Conservation (phyloP, 108 stramenopile genomes). For the Ochromonas danica region DNA sequence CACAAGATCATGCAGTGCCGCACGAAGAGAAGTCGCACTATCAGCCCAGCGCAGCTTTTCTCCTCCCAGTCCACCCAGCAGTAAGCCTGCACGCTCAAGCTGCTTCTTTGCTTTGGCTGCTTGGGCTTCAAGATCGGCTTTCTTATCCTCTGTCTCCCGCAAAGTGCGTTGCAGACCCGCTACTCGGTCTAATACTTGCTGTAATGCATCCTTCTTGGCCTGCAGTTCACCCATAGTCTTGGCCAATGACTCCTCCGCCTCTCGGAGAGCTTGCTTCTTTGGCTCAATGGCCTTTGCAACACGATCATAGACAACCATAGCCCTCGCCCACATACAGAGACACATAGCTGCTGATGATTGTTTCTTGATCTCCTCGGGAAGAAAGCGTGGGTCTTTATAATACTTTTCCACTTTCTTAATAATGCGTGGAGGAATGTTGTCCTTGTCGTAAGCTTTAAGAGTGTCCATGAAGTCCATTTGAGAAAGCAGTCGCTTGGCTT, state of each 20-base stretch:
- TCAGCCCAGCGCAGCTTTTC: slow-evolving; percentile 51
- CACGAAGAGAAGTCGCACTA: slow-evolving; percentile 34
- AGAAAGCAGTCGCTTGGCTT: slow-evolving; percentile 52
- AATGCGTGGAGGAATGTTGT: slow-evolving; percentile 29
- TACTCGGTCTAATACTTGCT: slow-evolving; percentile 32
- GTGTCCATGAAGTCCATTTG: slow-evolving; percentile 60
- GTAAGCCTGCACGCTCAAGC: slow-evolving; percentile 51
- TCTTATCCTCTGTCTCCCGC: slow-evolving; percentile 51
- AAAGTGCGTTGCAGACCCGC: slow-evolving; percentile 46
- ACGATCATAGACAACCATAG: slow-evolving; percentile 35
- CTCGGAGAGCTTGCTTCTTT: slow-evolving; percentile 32
- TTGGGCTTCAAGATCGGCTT: slow-evolving; percentile 38
- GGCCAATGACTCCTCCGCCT: slow-evolving; percentile 33
- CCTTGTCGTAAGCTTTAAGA: slow-evolving; percentile 44
- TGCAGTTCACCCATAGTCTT: slow-evolving; percentile 38
- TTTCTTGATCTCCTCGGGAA: slow-evolving; percentile 35
- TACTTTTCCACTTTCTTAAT: slow-evolving; percentile 35
- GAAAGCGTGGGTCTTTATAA: slow-evolving; percentile 36
- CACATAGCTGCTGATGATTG: slow-evolving; percentile 36
- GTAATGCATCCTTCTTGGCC: slow-evolving; percentile 34
- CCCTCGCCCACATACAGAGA: slow-evolving; percentile 37
- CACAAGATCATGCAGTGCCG: slow-evolving; percentile 41
- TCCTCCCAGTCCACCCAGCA: slow-evolving; percentile 52
- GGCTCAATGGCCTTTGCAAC: slow-evolving; percentile 39
- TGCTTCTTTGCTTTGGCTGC: background rate